phyloP scores from a whole-genome alignment of 2,329 filamentous ascomycete species.

The Akanthomyces muscarius region DNA sequence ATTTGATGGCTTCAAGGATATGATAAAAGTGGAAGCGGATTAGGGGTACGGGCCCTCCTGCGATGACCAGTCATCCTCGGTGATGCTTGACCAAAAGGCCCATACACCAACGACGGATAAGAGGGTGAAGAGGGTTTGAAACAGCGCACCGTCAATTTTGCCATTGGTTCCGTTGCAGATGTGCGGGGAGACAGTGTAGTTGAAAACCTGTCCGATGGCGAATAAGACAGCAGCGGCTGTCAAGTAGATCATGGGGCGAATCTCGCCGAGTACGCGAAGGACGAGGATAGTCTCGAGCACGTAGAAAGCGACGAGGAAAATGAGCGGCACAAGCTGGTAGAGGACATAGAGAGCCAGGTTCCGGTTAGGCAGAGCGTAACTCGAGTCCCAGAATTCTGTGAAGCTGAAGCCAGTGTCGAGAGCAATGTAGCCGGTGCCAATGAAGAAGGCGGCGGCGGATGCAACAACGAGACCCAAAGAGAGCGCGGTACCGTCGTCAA shows the following conservation, averaged over 20 bases:
- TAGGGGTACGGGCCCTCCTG: conserved; percentile 40
- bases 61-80: conserved; percentile 94
- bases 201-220: conserved; percentile 89
- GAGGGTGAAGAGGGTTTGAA: conserved; percentile 89
- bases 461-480: conserved; percentile 71
- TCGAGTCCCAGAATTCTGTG: conserved; percentile 72
- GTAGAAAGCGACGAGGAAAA: conserved; percentile 88
- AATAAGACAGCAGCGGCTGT: conserved; percentile 72
- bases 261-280: conserved; percentile 79
- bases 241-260: conserved; percentile 89
- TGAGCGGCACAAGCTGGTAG: conserved; percentile 82
- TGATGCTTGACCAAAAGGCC: conserved; percentile 98
- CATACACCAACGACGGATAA: conserved; percentile 79
- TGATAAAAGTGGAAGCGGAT: conserved; percentile 10
- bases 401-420: conserved; percentile 87
- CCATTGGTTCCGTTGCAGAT: conserved; percentile 80
- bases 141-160: conserved; percentile 88
- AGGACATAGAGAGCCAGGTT: conserved; percentile 88
- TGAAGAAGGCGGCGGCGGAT: conserved; percentile 69
- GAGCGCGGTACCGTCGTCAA: conserved; percentile 87
- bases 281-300: conserved; percentile 81
- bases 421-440: conserved; percentile 92
- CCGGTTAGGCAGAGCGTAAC: conserved; percentile 56
- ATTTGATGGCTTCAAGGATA: conserved; percentile 17
- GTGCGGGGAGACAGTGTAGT: conserved; percentile 87